Conservation (phyloP, 768 basidiomycete species). For the Nidularia pulvinata region DNA sequence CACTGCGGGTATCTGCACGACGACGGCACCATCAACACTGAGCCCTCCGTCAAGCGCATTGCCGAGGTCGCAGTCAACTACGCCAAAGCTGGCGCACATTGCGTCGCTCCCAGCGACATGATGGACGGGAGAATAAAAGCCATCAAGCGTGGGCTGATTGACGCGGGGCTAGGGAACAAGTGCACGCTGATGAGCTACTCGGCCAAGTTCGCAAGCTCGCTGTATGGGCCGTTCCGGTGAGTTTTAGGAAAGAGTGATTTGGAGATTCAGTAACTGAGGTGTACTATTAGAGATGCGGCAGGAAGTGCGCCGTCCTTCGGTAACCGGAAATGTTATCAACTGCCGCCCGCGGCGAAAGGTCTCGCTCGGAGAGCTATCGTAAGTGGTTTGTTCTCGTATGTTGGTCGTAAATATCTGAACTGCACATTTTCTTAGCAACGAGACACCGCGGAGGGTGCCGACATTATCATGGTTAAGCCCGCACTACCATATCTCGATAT, state of each 20-base stretch:
- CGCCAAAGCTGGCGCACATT: constrained; percentile 94
- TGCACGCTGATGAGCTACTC: constrained; percentile 97
- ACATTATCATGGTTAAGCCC: constrained; percentile 99
- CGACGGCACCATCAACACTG: constrained; percentile 79
- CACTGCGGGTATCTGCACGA: constrained; percentile 85
- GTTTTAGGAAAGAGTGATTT: constrained; percentile 8
- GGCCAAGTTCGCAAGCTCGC: constrained; percentile 93
- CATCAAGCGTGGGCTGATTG: constrained; percentile 87
- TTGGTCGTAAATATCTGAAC: constrained; percentile 1
- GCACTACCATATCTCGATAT: constrained; percentile 96
- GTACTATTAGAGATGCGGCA: constrained; percentile 80
- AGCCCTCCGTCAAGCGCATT: constrained; percentile 82
- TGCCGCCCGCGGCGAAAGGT: constrained; percentile 86
- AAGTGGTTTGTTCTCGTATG: constrained; percentile 22
- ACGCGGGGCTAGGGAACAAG: constrained; percentile 81
- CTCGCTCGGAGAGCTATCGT: constrained; percentile 94
- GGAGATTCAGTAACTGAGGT: neutral
- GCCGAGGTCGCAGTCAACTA: constrained; percentile 93
- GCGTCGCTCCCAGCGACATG: constrained; percentile 99
- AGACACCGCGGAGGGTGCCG: constrained; percentile 89
- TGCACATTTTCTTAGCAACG: constrained; percentile 56
- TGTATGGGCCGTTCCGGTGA: constrained; percentile 97
- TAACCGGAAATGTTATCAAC: constrained; percentile 97
- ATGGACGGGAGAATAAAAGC: constrained; percentile 95
- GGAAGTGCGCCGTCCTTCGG: constrained; percentile 96